These are phyloP conservation scores for Teunomyces cretensis DNA, from an alignment of 805 yeast species.

Conservation along the genomic window DNA sequence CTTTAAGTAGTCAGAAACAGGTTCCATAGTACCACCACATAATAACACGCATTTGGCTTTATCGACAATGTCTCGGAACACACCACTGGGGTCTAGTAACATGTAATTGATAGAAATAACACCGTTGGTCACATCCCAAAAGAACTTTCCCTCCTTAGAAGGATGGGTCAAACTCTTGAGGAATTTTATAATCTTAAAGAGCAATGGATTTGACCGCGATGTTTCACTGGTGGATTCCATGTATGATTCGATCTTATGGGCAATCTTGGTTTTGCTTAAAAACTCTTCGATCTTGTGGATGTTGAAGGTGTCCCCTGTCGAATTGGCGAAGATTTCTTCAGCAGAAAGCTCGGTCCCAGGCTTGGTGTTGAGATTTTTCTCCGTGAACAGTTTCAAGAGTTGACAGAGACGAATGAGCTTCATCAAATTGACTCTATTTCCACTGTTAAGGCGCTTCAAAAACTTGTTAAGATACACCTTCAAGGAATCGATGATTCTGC, in stretches of 20 bases:
- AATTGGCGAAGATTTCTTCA: slow-evolving; percentile 53
- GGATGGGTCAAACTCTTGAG: slow-evolving; percentile 69
- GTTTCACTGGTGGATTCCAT: slow-evolving; percentile 32
- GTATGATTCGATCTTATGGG: slow-evolving; percentile 79
- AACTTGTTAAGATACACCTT: slow-evolving; percentile 59
- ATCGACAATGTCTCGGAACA: slow-evolving; percentile 64
- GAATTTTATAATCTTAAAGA: slow-evolving; percentile 67
- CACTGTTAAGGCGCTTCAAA: slow-evolving; percentile 61
- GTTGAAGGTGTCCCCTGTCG: slow-evolving; percentile 71
- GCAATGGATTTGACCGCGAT: slow-evolving; percentile 47
- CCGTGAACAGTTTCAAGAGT: slow-evolving; percentile 50
- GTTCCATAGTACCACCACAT: slow-evolving; percentile 97
- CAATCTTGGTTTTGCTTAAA: slow-evolving; percentile 67
- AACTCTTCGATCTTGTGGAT: slow-evolving; percentile 65
- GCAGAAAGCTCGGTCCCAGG: slow-evolving; percentile 58
- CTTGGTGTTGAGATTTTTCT: slow-evolving; percentile 24
- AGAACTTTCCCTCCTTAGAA: slow-evolving; percentile 74
- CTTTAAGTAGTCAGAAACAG: slow-evolving; percentile 67
- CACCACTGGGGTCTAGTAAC: slow-evolving; percentile 74
- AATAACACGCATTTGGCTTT: slow-evolving; percentile 68
- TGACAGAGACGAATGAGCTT: slow-evolving; percentile 61
- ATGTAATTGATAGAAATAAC: slow-evolving; percentile 56
- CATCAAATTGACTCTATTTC: slow-evolving; percentile 66
- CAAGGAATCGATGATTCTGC: slow-evolving; percentile 46
- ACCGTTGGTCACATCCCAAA: slow-evolving; percentile 49